Evolutionary conservation across 768 basidiomycete genomes (phyloP).

Genomic region (Agrocybe pediades): DNA sequence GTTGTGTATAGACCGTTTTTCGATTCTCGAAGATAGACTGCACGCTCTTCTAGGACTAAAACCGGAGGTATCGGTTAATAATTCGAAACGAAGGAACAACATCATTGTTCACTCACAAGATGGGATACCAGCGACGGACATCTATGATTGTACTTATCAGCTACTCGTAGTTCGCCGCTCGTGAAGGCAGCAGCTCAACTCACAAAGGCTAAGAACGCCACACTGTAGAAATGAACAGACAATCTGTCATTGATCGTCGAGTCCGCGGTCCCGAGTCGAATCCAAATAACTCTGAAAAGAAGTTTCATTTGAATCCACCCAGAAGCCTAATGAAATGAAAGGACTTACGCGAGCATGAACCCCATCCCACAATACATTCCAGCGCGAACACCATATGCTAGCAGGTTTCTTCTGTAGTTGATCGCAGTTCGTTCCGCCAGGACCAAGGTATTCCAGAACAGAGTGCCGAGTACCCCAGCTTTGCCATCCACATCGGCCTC

Average conservation of each 20-base stretch:
- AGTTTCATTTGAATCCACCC: no score
- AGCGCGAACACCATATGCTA: constrained; percentile 58
- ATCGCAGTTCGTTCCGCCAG: constrained; percentile 46
- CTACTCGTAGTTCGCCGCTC: background rate
- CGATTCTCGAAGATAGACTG: constrained; percentile 57
- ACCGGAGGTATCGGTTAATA: background rate
- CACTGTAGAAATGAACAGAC: constrained; percentile 58
- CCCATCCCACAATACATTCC: constrained; percentile 59
- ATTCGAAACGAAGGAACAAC: no score
- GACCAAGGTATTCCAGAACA: constrained; percentile 45
- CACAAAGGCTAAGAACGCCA: constrained; percentile 55
- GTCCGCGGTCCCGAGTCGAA: constrained; percentile 37
- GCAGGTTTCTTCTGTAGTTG: constrained; percentile 55
- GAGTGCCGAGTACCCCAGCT: constrained; percentile 28
- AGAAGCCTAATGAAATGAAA: constrained; percentile 22
- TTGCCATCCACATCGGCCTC: constrained; percentile 22
- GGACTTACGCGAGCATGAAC: constrained; percentile 41
- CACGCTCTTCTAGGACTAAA: constrained; percentile 57
- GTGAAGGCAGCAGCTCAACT: constrained; percentile 15
- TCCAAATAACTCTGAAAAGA: constrained; percentile 49
- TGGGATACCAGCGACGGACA: constrained; percentile 65
- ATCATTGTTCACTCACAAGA: constrained; percentile 32
- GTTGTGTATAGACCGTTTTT: constrained; percentile 60
- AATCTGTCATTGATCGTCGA: constrained; percentile 48
- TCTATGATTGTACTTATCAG: constrained; percentile 25